These are phyloP conservation scores for Kodamaea sagamina DNA, from an alignment of 805 yeast genomes.

Conservation along the genomic window DNA sequence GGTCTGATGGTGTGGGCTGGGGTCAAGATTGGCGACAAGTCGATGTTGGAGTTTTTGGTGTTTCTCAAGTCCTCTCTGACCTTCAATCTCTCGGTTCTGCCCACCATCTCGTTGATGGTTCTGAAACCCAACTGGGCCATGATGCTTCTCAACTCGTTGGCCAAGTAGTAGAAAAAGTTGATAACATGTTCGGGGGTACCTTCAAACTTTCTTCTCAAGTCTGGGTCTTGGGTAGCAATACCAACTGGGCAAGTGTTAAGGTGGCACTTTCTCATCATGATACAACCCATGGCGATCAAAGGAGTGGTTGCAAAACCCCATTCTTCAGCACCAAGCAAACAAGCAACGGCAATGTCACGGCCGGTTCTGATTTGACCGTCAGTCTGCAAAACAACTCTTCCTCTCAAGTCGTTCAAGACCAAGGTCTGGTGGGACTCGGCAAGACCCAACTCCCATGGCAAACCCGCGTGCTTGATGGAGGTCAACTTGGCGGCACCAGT, in stretches of 20 bases:
- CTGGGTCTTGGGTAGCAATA: slow-evolving; percentile 98
- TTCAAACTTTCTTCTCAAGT: slow-evolving; percentile 82
- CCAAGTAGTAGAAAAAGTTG: slow-evolving; percentile 92
- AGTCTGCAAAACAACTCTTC: slow-evolving; percentile 94
- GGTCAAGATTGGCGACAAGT: slow-evolving; percentile 88
- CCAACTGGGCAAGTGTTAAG: slow-evolving; percentile 96
- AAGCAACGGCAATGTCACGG: slow-evolving; percentile 94
- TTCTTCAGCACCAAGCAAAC: slow-evolving; percentile 95
- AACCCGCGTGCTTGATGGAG: slow-evolving; percentile 94
- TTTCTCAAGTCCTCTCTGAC: slow-evolving; percentile 84
- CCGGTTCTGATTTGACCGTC: slow-evolving; percentile 98
- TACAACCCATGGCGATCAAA: slow-evolving; percentile 95
- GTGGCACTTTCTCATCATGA: slow-evolving; percentile 94
- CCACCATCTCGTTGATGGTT: slow-evolving; percentile 96
- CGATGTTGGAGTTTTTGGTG: slow-evolving; percentile 88
- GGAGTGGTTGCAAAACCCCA: slow-evolving; percentile 99
- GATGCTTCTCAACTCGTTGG: slow-evolving; percentile 86
- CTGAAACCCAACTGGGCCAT: slow-evolving; percentile 97
- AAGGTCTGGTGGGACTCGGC: slow-evolving; percentile 98
- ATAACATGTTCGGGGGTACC: slow-evolving; percentile 99
- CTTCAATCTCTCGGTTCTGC: slow-evolving; percentile 86
- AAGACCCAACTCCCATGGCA: slow-evolving; percentile 98
- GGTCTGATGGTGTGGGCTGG: slow-evolving; percentile 97
- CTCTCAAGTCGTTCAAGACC: slow-evolving; percentile 93
- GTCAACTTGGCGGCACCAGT: slow-evolving; percentile 99